These are phyloP conservation scores for Neodidymelliopsis sp. DNA, from an alignment of 2,329 filamentous ascomycete genomes.

Conservation along the genomic window DNA sequence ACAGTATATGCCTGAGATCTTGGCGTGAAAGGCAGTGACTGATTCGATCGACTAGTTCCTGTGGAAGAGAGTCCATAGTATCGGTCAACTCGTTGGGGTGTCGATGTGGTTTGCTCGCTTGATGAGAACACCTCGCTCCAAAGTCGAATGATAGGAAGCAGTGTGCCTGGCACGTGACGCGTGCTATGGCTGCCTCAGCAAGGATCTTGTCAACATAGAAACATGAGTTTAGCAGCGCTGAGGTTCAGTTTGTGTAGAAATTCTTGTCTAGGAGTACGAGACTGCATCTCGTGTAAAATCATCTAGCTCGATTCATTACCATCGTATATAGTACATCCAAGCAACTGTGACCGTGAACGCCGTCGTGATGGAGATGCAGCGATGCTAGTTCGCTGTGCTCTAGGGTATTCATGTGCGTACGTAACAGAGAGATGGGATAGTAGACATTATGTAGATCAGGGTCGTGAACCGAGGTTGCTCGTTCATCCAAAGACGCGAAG, in stretches of 20 bases:
- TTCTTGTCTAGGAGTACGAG: too few species aligned
- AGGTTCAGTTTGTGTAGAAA: too few species aligned
- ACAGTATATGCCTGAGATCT: slow-evolving; percentile 1
- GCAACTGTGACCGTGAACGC: slow-evolving; percentile 3
- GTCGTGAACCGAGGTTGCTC: neutral
- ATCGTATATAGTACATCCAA: slow-evolving; percentile 6
- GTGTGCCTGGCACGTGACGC: too few species aligned
- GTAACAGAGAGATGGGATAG: neutral
- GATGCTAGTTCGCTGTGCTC: slow-evolving; percentile 5
- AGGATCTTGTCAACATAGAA: too few species aligned
- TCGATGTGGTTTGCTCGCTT: too few species aligned
- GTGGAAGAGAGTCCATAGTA: neutral
- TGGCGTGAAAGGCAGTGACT: neutral
- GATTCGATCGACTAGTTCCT: slow-evolving; percentile 1
- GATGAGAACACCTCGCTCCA: too few species aligned
- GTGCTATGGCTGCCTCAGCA: too few species aligned
- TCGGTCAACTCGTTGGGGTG: too few species aligned
- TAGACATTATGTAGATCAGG: slow-evolving; percentile 5
- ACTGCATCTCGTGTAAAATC: too few species aligned
- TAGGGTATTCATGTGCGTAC: slow-evolving; percentile 16
- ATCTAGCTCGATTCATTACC: too few species aligned
- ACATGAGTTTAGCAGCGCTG: too few species aligned
- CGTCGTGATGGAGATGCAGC: slow-evolving; percentile 8
- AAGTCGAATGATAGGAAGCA: too few species aligned
- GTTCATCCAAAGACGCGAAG: slow-evolving; percentile 77